Conservation (phyloP, 169 alveolate species). For the Plasmodium gonderi region DNA sequence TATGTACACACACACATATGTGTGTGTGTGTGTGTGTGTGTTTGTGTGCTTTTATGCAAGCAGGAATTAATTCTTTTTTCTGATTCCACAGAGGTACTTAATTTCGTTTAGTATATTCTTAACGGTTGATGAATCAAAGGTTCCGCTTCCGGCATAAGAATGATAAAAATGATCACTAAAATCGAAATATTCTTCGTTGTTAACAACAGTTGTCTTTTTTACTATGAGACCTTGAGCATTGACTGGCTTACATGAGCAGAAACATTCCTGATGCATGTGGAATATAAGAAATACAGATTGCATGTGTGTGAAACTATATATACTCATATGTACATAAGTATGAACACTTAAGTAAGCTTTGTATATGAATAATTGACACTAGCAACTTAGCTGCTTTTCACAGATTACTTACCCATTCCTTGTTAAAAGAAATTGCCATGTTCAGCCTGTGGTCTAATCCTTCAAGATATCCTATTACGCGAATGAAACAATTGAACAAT, state of each 20-base stretch:
- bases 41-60: neutral
- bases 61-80: conserved; percentile 7
- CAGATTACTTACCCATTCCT: conserved; percentile 44
- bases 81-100: conserved; percentile 7
- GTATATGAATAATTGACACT: neutral
- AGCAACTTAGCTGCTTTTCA: neutral
- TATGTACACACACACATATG: neutral
- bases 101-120: neutral
- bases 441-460: conserved; percentile 36
- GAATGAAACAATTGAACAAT: conserved; percentile 7
- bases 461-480: conserved; percentile 17
- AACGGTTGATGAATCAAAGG: conserved; percentile 25
- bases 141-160: conserved; percentile 67
- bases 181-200: conserved; percentile 23
- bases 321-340: neutral
- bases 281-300: neutral
- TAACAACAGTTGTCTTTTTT: conserved; percentile 5
- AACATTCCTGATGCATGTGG: conserved; percentile 11
- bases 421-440: conserved; percentile 28
- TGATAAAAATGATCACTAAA: conserved; percentile 68
- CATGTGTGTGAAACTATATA: neutral
- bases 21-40: neutral
- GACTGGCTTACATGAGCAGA: conserved; percentile 58
- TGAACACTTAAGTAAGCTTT: no score
- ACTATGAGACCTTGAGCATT: conserved; percentile 28